A percentile compares a stretch with the other conserved stretches of the same genome.
Conservation (phyloP, 345 rosid species). For the Populus deltoides region DNA sequence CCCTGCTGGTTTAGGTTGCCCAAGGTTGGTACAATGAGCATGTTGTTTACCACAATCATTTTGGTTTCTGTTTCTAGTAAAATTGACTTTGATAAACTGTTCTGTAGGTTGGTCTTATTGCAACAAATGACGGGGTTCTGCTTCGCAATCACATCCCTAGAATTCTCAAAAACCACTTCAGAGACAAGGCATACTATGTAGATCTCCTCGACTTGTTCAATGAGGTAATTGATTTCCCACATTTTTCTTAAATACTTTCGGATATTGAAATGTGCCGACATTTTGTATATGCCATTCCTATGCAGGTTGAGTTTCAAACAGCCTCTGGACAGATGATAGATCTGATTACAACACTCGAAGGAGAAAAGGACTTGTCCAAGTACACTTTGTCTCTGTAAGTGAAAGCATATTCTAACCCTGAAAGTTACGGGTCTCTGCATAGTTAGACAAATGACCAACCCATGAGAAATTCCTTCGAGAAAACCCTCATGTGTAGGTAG, state of each 20-base stretch:
- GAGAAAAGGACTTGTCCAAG: conserved; percentile 43
- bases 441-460: neutral
- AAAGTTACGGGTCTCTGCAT: neutral
- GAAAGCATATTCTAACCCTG: neutral
- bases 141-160: conserved; percentile 66
- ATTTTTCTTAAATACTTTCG: neutral
- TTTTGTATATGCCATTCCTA: neutral
- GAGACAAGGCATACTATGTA: conserved; percentile 50
- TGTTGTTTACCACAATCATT: neutral
- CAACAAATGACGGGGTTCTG: conserved; percentile 52
- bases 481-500: neutral
- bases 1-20: conserved; percentile 47
- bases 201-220: conserved; percentile 64
- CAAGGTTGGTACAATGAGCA: conserved; percentile 20
- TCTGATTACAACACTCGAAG: conserved; percentile 42
- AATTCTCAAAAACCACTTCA: conserved; percentile 56
- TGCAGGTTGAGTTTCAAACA: conserved; percentile 49
- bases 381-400: conserved; percentile 37
- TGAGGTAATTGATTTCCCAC: conserved; percentile 36
- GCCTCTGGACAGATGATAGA: conserved; percentile 49
- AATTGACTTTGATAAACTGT: neutral
- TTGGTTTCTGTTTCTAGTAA: neutral
- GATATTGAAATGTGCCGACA: neutral
- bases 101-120: conserved; percentile 40
- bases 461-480: no score